These are phyloP conservation scores for Atkinsonella hypoxylon DNA, from an alignment of 2,329 filamentous ascomycete species.

Conservation along the genomic window DNA sequence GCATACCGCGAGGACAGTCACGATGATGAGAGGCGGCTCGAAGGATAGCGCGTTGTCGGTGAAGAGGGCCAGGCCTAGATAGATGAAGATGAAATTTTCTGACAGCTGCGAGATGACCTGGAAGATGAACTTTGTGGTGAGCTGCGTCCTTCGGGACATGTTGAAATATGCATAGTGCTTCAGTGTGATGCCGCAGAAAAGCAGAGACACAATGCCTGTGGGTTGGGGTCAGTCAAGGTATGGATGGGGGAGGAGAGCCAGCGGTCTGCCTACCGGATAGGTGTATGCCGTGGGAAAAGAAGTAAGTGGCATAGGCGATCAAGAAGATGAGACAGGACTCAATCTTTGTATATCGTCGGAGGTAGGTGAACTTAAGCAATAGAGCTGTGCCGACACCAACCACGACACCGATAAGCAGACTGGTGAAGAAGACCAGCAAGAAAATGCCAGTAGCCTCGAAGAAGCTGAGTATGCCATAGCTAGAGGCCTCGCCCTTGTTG, in stretches of 20 bases:
- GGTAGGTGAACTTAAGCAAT: conserved; percentile 86
- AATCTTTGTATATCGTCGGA: conserved; percentile 86
- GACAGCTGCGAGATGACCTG: conserved; percentile 88
- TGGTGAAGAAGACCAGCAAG: conserved; percentile 91
- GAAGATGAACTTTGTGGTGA: conserved; percentile 97
- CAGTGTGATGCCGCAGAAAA: conserved; percentile 96
- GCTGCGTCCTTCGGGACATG: conserved; percentile 94
- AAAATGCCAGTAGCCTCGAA: conserved; percentile 91
- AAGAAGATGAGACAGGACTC: conserved; percentile 91
- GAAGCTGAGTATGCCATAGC: conserved; percentile 67
- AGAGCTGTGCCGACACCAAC: conserved; percentile 82
- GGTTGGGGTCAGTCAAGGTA: background rate
- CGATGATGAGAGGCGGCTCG: conserved; percentile 88
- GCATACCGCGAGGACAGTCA: conserved; percentile 85
- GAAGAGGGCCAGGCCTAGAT: conserved; percentile 87
- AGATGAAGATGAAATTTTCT: conserved; percentile 99
- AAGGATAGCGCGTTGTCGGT: conserved; percentile 81
- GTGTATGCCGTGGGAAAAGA: conserved; percentile 90
- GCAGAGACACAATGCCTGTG: conserved; percentile 80
- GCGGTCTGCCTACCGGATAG: conserved; percentile 65
- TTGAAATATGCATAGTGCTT: conserved; percentile 99
- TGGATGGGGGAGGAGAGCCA: background rate
- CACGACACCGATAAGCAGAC: conserved; percentile 74
- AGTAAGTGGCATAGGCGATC: conserved; percentile 93
- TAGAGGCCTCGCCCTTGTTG: conserved; percentile 59